Evolutionary conservation across 192 early-diverging fungal genomes (phyloP).

Genomic region (Umbelopsis vinacea): DNA sequence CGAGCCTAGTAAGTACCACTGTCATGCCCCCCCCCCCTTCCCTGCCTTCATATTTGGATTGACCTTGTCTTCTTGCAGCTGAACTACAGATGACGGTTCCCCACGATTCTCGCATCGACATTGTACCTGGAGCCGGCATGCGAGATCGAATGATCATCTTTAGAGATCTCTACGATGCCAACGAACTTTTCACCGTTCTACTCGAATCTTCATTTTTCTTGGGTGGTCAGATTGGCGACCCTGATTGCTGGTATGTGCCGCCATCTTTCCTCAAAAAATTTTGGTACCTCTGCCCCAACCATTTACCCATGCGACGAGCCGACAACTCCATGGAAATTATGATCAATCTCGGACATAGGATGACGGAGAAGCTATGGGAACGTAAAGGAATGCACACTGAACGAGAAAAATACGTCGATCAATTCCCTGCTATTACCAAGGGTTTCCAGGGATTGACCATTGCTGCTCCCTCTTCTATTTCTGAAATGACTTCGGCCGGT

Average conservation of each 20-base stretch:
- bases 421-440: constrained; percentile 30
- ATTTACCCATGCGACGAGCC: constrained; percentile 24
- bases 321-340: constrained; percentile 32
- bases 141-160: constrained; percentile 41
- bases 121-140: constrained; percentile 36
- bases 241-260: constrained; percentile 36
- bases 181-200: constrained; percentile 31
- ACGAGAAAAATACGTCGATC: constrained; percentile 24
- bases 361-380: constrained; percentile 24
- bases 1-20: constrained; percentile 33
- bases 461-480: constrained; percentile 10
- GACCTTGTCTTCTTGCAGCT: constrained; percentile 19
- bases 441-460: constrained; percentile 6
- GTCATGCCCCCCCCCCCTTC: too few species aligned
- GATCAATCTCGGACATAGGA: constrained; percentile 22
- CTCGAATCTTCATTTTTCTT: constrained; percentile 27
- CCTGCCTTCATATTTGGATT: neutral
- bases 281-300: constrained; percentile 39
- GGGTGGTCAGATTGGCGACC: constrained; percentile 35
- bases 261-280: constrained; percentile 32
- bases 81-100: constrained; percentile 37
- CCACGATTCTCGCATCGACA: constrained; percentile 38
- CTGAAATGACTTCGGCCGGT: constrained; percentile 18
- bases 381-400: constrained; percentile 39
- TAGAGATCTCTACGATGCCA: constrained; percentile 36